Conservation (phyloP, 371 early-diverging fungal genomes). For the Mucor piriformis region DNA sequence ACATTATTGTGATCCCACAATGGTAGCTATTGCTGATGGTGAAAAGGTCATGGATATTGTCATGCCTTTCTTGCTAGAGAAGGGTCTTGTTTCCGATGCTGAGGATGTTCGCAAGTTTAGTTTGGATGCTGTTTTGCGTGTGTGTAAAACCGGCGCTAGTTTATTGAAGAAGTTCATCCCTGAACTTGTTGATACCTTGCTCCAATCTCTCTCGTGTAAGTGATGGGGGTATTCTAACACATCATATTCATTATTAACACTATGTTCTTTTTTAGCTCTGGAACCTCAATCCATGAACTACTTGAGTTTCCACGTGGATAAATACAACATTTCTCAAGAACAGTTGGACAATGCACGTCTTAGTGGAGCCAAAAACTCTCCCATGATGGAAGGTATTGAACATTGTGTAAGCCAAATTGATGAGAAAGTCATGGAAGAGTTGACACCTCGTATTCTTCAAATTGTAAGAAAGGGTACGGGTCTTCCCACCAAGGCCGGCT, state of each 20-base stretch:
- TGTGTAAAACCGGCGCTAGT: slow-evolving; percentile 77
- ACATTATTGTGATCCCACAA: slow-evolving; percentile 79
- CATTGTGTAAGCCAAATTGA: slow-evolving; percentile 78
- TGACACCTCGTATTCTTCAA: slow-evolving; percentile 69
- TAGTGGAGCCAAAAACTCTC: slow-evolving; percentile 71
- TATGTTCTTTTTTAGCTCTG: slow-evolving; percentile 26
- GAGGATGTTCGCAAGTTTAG: slow-evolving; percentile 90
- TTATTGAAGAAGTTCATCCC: slow-evolving; percentile 77
- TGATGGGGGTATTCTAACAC: background rate
- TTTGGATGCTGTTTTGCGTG: slow-evolving; percentile 77
- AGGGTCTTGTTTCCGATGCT: slow-evolving; percentile 82
- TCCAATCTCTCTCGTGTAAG: slow-evolving; percentile 82
- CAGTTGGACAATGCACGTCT: slow-evolving; percentile 82
- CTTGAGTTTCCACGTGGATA: slow-evolving; percentile 87
- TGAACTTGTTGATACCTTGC: slow-evolving; percentile 69
- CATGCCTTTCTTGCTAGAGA: slow-evolving; percentile 84
- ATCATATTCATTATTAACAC: background rate
- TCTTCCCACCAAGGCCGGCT: slow-evolving; percentile 89
- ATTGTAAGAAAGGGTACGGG: slow-evolving; percentile 87
- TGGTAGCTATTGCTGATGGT: slow-evolving; percentile 62
- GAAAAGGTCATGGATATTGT: slow-evolving; percentile 75
- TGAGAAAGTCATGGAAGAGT: slow-evolving; percentile 60
- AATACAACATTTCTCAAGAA: slow-evolving; percentile 86
- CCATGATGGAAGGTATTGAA: slow-evolving; percentile 87
- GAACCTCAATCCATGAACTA: slow-evolving; percentile 77